Evolutionary conservation across 768 basidiomycete genomes (phyloP).

Genomic region (Lentinula aciculospora): DNA sequence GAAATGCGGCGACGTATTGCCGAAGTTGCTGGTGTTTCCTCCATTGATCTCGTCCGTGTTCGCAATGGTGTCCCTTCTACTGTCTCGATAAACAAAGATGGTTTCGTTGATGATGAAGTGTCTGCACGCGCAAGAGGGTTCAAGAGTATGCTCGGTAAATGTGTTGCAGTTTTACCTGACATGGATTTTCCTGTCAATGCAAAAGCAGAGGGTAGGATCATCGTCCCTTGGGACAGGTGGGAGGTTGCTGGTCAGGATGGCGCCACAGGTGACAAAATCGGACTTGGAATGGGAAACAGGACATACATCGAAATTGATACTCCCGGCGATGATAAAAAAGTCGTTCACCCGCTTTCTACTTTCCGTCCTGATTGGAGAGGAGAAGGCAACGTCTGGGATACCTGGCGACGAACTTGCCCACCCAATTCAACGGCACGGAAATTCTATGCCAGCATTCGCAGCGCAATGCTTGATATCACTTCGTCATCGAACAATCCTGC

Average conservation of each 20-base stretch:
- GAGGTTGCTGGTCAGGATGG: background rate
- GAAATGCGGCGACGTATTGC: constrained; percentile 7
- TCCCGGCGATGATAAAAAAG: background rate
- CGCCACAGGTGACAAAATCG: background rate
- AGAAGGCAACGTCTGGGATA: constrained; percentile 87
- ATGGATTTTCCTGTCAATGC: constrained; percentile 94
- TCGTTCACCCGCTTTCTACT: constrained; percentile 12
- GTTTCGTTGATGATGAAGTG: constrained; percentile 60
- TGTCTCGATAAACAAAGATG: constrained; percentile 48
- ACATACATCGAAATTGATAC: background rate
- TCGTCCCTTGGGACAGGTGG: constrained; percentile 82
- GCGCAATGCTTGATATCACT: constrained; percentile 25
- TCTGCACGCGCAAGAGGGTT: constrained; percentile 79
- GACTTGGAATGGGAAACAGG: background rate
- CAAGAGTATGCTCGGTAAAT: constrained; percentile 54
- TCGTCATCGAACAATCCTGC: background rate
- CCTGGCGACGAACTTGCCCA: constrained; percentile 87
- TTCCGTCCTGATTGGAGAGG: constrained; percentile 85
- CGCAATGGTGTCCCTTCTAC: constrained; percentile 54
- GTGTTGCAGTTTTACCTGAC: constrained; percentile 65
- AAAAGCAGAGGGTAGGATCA: constrained; percentile 87
- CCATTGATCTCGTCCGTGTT: constrained; percentile 84
- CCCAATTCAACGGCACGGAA: constrained; percentile 76
- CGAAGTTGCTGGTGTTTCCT: constrained; percentile 44
- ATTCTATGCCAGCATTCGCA: constrained; percentile 73